A percentile compares a stretch with the other conserved stretches of the same genome.
These are phyloP conservation scores for Herpetospermum pedunculosum DNA, from an alignment of 306 rosid species.

Conservation along the genomic window DNA sequence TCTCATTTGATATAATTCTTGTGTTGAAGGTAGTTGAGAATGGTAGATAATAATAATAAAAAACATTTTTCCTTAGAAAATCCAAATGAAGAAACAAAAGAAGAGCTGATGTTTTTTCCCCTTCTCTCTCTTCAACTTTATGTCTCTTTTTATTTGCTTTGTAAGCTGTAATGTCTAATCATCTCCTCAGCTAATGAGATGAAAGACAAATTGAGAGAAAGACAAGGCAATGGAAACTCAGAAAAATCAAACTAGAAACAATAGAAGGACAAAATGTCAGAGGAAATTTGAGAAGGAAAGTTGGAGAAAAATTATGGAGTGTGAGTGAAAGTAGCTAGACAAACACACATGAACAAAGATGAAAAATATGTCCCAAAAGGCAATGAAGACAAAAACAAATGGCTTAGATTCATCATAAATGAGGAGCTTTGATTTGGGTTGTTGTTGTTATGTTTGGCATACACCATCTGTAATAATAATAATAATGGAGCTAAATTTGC, in stretches of 20 bases:
- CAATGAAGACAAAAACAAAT: neutral
- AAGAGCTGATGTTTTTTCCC: neutral
- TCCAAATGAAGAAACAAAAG: neutral
- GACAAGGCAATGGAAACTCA: neutral
- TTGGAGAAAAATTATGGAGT: neutral
- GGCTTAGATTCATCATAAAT: neutral
- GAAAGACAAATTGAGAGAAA: slow-evolving; percentile 1
- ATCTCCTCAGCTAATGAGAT: neutral
- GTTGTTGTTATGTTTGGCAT: neutral
- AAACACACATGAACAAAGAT: neutral
- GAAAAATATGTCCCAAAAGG: neutral
- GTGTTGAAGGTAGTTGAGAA: neutral
- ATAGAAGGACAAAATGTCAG: neutral
- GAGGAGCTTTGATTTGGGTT: neutral
- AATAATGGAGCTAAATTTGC: neutral
- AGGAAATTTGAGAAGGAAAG: neutral
- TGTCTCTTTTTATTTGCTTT: slow-evolving; percentile 1
- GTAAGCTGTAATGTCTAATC: neutral
- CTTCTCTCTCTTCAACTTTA: neutral
- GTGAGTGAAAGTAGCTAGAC: neutral
- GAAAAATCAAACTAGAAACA: neutral
- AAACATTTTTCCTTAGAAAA: neutral
- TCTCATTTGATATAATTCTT: neutral
- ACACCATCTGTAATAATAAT: neutral
- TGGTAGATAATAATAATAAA: neutral